Evolutionary conservation across 2,329 filamentous ascomycete species (phyloP), one percentile per base, ranked within the genome.

Genomic region (Aspergillus unguis): DNA sequence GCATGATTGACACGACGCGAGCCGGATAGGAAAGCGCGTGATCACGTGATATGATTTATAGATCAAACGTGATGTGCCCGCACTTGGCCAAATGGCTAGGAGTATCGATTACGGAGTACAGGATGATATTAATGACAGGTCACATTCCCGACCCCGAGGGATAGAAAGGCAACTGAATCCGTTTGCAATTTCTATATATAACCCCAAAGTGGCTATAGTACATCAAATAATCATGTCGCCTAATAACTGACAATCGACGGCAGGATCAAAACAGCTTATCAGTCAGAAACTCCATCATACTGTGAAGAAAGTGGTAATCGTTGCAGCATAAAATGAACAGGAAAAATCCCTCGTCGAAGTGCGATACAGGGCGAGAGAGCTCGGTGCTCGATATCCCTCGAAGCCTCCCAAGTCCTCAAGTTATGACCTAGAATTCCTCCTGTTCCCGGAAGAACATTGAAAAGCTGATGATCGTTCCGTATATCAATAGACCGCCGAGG

Each of bases 361-460:
- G 17, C 17, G 17, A 17, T 17, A 17, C 17, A 17, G 17, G 17
- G 17, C 17, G 17, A 17, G 17, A 17, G 17, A 17, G 17, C 17
- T 17, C 17, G 17, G 17, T 17, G 17, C 17, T 17, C 17, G 17
- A 17, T 17, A 17, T 17, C 17, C 17, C 1, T 17, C 17, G 17
- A 17, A 17, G 17, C 1, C 17, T 17, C 17, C 17, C 17, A 17
- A 17, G 17, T 17, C 17, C 17, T 17, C 17, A 17, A 17, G 17
- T 17, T 17, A 17, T 17, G 32, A 37, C 23, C 68, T 57, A 97
- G 72, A 97, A 99, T 65, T 97, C 94, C 69, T 95, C 88, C 71
- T 97, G 91, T 74, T 97, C 92, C 71, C 92, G 88, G 80, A 99
- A 99, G 78, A 97, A 99, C 85, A 96, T 88, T 61, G 88, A 87